These are phyloP conservation scores for Taphrina communis DNA, from an alignment of 1,139 yeast species.

Conservation along the genomic window DNA sequence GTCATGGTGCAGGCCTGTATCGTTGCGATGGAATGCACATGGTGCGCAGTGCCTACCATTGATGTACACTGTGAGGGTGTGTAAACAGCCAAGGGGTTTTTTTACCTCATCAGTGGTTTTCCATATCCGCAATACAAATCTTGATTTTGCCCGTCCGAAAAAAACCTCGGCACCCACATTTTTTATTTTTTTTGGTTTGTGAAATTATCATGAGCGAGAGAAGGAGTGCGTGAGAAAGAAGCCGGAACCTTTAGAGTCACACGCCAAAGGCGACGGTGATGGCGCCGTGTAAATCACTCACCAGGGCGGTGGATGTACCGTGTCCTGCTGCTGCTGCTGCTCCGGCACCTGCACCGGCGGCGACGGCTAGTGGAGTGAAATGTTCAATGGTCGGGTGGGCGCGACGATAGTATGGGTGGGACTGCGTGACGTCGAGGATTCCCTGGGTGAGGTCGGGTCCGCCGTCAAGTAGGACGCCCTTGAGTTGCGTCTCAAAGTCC, in stretches of 20 bases:
- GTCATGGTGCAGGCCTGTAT: no score
- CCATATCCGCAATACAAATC: no score
- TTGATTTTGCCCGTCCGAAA: no score
- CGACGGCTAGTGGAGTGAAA: conserved; percentile 71
- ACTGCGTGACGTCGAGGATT: conserved; percentile 52
- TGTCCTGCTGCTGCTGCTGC: conserved; percentile 46
- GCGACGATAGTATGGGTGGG: conserved; percentile 45
- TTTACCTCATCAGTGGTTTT: no score
- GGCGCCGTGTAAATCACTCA: conserved; percentile 38
- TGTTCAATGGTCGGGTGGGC: conserved; percentile 83
- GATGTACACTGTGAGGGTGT: no score
- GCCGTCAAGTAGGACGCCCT: conserved; percentile 49
- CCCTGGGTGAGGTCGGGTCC: conserved; percentile 48
- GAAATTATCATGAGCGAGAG: no score
- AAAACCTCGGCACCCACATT: no score
- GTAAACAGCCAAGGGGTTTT: no score
- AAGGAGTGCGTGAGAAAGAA: no score
- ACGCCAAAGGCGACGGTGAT: conserved; percentile 30
- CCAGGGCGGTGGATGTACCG: conserved; percentile 48
- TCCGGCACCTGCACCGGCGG: conserved; percentile 62
- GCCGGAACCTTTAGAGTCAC: background rate
- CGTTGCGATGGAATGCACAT: no score
- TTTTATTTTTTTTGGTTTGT: no score
- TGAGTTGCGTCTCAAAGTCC: conserved; percentile 60
- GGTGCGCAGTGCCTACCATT: no score